A percentile compares a stretch with the other conserved stretches of the same genome.
Conservation (phyloP, 2,329 filamentous ascomycete species). For the Grosmannia huntii region DNA sequence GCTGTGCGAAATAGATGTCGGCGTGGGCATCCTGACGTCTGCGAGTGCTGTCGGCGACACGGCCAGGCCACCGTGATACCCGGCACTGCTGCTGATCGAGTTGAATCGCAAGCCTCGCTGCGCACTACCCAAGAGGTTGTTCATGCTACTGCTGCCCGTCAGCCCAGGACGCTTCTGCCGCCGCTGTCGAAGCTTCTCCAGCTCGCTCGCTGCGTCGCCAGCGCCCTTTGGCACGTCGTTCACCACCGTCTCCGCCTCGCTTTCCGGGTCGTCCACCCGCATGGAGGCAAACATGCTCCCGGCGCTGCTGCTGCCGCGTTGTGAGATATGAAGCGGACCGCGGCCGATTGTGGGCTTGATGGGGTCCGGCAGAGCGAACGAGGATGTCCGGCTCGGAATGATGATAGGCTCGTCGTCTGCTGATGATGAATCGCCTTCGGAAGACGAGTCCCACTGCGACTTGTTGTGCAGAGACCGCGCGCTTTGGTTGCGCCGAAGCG, state of each 20-base stretch:
- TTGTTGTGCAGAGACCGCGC: constrained; percentile 14
- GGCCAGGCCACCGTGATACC: constrained; percentile 10
- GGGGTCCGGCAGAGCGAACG: constrained; percentile 44
- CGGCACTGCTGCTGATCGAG: constrained; percentile 11
- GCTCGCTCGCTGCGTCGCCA: constrained; percentile 47
- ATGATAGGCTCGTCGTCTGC: constrained; percentile 53
- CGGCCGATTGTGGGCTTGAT: constrained; percentile 30
- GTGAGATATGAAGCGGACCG: constrained; percentile 30
- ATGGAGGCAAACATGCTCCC: constrained; percentile 24
- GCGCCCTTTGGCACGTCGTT: constrained; percentile 25
- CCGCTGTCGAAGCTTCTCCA: constrained; percentile 43
- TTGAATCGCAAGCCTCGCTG: constrained; percentile 7
- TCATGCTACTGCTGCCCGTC: constrained; percentile 4
- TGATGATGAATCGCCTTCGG: constrained; percentile 38
- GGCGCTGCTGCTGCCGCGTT: constrained; percentile 35
- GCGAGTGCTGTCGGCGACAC: constrained; percentile 40
- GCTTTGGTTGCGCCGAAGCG: constrained; percentile 9
- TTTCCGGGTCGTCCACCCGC: constrained; percentile 31
- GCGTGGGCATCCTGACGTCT: constrained; percentile 33
- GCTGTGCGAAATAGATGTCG: constrained; percentile 26
- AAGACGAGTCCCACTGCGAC: constrained; percentile 31
- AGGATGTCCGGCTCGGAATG: constrained; percentile 47
- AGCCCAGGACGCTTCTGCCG: constrained; percentile 24
- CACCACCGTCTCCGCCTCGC: constrained; percentile 46
- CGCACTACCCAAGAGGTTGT: constrained; percentile 7